These are phyloP conservation scores for Darksidea phi DNA, from an alignment of 495 filamentous ascomycete genomes.

Conservation along the genomic window DNA sequence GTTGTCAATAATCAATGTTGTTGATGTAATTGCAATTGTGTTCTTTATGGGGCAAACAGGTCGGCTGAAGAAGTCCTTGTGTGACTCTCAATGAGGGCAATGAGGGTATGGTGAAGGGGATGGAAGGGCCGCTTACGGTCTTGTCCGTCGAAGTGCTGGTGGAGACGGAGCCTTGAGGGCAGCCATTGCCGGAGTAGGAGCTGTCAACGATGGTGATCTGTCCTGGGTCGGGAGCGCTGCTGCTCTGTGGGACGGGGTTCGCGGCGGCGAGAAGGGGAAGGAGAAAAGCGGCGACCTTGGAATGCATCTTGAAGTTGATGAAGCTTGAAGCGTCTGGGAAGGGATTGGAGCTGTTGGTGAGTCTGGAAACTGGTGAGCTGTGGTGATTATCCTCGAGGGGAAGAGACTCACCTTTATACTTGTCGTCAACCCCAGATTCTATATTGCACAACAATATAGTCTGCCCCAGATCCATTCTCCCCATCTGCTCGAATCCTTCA, in stretches of 20 bases:
- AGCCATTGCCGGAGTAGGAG: slow-evolving; percentile 51
- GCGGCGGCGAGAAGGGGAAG: slow-evolving; percentile 50
- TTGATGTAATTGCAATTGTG: background rate
- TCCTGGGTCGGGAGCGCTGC: slow-evolving; percentile 44
- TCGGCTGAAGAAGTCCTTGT: no score
- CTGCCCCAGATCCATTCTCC: background rate
- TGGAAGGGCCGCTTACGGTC: slow-evolving; percentile 15
- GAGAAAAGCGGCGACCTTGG: slow-evolving; percentile 46
- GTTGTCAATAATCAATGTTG: background rate
- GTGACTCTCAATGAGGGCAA: no score
- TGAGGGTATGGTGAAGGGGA: no score
- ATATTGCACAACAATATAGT: background rate
- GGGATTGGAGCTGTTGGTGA: slow-evolving; percentile 1
- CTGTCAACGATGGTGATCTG: slow-evolving; percentile 52
- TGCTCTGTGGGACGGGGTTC: slow-evolving; percentile 42
- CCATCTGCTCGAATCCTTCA: slow-evolving; percentile 13
- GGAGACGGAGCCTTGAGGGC: slow-evolving; percentile 31
- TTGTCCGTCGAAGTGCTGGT: slow-evolving; percentile 30
- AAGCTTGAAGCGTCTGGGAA: background rate
- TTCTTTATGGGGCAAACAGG: no score
- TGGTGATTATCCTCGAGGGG: slow-evolving; percentile 25
- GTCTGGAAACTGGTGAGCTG: slow-evolving; percentile 11
- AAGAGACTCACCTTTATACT: slow-evolving; percentile 18
- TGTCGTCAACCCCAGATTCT: background rate
- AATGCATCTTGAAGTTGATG: slow-evolving; percentile 47